Base-by-base conservation (phyloP, 768 basidiomycete species). In the Trametes cinnabarina region DNA sequence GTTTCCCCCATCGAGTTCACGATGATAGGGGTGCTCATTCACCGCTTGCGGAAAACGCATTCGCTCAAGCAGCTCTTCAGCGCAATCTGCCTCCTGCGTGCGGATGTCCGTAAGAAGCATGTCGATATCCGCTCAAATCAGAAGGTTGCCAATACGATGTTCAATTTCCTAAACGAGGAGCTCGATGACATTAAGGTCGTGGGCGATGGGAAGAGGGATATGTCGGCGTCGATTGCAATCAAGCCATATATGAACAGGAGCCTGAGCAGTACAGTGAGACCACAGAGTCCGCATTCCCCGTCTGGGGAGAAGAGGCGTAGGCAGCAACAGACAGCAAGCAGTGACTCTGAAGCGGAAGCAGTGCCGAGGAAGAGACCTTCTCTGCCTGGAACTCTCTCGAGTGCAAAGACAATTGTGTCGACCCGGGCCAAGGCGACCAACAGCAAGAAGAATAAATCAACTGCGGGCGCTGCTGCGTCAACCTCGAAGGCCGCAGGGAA, bases 1-100 rank as follows among this genome's bases (percentile, higher is more conserved):
- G 62, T 90, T 0, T 78, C 87, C 0, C 90, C 90, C 0, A 73
- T 89, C 46, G 90, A 90, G 68, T 85, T 89, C 63, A 78, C 86
- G 39, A 74, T 81, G 66, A 79, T 82, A 37, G 79, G 76, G 22
- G 64, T 86, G 2, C 69, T 90, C 30, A 78, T 89, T n/a, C 76
- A 73, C 8, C 66, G 76, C 26, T 73, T 78, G 49, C 81, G 77
- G 64, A 69, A 74, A 7, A 63, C 42, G 5, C 63, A 79, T 51
- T 66, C 72, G 2, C 35, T 73, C 55, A 62, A 57, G 0, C 76
- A 77, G 66, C 65, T 88, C 39, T 76, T 79, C 1, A 55, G 61
- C 10, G 77, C 75, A 0, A 76, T 87, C 6, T 68, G 68, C 14
- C 70, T 69, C n/a, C 82, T 92, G 82, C 74, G 90, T 26, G 65